Evolutionary conservation across 805 yeast species (phyloP).

Genomic region (Yarrowia sp.): DNA sequence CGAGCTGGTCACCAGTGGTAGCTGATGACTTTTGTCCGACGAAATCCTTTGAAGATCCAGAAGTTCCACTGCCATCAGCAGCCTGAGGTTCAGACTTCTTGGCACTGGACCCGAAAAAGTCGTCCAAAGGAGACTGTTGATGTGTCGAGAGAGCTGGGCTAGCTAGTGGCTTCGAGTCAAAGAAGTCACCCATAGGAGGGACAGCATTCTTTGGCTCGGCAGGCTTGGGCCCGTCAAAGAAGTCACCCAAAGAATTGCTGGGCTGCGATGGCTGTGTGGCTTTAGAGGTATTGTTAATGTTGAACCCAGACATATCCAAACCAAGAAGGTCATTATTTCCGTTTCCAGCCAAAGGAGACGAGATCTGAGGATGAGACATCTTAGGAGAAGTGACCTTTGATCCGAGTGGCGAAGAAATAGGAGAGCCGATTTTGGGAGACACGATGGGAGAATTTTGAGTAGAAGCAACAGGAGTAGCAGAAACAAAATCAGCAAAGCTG

Average conservation of each 20-base stretch:
- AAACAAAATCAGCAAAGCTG: not conserved
- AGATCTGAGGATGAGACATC: not conserved
- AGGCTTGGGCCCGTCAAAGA: not conserved
- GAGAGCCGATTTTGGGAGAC: not conserved
- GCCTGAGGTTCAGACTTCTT: not conserved
- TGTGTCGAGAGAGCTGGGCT: no score
- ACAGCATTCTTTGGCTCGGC: not conserved
- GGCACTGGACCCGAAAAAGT: not conserved
- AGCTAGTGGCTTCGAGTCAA: not conserved
- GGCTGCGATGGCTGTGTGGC: not conserved
- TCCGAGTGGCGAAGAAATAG: not conserved
- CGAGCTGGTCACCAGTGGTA: not conserved
- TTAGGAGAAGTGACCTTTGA: not conserved
- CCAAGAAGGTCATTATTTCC: not conserved
- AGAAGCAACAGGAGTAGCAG: not conserved
- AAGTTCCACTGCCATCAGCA: not conserved
- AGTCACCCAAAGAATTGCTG: not conserved
- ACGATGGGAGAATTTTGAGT: not conserved
- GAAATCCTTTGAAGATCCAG: not conserved
- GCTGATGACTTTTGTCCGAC: not conserved
- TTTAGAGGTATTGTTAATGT: no score
- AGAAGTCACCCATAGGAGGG: not conserved
- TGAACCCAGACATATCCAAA: not conserved
- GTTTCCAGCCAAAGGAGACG: not conserved
- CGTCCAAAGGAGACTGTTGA: not conserved